Conservation (phyloP, 345 rosid species). For the Angophora floribunda region DNA sequence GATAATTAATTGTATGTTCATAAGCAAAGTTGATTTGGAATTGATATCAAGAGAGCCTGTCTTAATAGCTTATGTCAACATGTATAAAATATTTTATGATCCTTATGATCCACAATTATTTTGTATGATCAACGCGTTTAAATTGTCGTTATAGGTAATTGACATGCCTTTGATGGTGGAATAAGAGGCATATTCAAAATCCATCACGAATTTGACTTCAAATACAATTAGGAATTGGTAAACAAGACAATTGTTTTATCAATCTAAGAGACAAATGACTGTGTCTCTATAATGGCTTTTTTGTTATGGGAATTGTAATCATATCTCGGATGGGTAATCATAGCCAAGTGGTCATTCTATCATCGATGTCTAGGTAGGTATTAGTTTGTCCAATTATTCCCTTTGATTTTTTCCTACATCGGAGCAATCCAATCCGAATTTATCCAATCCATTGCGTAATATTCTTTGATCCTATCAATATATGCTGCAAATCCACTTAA, state of each 20-base stretch:
- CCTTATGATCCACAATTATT: neutral
- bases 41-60: neutral
- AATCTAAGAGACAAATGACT: neutral
- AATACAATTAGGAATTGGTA: neutral
- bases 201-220: neutral
- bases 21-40: neutral
- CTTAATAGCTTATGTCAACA: accelerated
- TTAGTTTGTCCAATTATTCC: neutral
- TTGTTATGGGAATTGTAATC: neutral
- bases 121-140: neutral
- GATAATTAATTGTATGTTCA: neutral
- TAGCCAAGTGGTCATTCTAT: neutral
- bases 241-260: neutral
- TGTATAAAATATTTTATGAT: neutral
- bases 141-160: neutral
- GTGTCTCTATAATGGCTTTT: neutral
- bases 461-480: neutral
- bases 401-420: neutral
- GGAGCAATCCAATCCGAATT: neutral
- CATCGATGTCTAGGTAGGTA: neutral
- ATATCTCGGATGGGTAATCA: neutral
- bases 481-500: neutral
- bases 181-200: neutral
- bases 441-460: neutral
- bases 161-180: neutral